A percentile compares a stretch with the other conserved stretches of the same genome.
Conservation (phyloP, 148 eudicot species). For the Pharnaceum exiguum region DNA sequence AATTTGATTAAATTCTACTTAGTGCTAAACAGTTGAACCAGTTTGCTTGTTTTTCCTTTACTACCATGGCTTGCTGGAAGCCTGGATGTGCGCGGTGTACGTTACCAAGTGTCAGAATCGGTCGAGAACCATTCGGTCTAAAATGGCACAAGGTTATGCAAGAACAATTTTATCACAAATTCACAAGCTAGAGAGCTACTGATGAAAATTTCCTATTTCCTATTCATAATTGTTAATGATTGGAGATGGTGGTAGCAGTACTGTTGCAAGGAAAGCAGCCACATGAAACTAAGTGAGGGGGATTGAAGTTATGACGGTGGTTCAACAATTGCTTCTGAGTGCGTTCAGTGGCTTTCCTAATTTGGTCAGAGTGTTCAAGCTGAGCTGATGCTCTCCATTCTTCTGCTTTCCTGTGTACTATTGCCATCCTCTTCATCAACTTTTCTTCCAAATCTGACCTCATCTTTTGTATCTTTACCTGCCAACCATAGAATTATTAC, state of each 20-base stretch:
- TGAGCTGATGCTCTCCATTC: slow-evolving; percentile 75
- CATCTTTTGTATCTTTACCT: slow-evolving; percentile 91
- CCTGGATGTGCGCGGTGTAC: no score
- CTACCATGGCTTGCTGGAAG: no score
- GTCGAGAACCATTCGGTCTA: no score
- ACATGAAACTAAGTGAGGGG: slow-evolving; percentile 41
- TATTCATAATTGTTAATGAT: slow-evolving; percentile 1
- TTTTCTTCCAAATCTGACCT: slow-evolving; percentile 80
- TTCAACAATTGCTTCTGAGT: slow-evolving; percentile 34
- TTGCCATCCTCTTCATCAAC: slow-evolving; percentile 77
- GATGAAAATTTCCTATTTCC: no score
- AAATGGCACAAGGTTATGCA: no score
- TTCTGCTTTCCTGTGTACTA: slow-evolving; percentile 71
- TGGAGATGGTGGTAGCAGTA: slow-evolving; percentile 30
- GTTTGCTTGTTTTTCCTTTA: no score
- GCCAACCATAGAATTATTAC: not conserved
- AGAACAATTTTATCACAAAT: no score
- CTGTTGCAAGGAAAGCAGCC: slow-evolving; percentile 76
- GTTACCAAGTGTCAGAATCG: no score
- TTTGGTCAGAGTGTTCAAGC: slow-evolving; percentile 58
- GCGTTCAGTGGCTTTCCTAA: slow-evolving; percentile 36
- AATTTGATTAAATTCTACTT: no score
- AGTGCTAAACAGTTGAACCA: no score
- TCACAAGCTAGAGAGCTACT: no score
- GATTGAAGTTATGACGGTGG: slow-evolving; percentile 27